phyloP scores from a whole-genome alignment of 1,284 basidiomycete species.

The Tausonia pullulans region DNA sequence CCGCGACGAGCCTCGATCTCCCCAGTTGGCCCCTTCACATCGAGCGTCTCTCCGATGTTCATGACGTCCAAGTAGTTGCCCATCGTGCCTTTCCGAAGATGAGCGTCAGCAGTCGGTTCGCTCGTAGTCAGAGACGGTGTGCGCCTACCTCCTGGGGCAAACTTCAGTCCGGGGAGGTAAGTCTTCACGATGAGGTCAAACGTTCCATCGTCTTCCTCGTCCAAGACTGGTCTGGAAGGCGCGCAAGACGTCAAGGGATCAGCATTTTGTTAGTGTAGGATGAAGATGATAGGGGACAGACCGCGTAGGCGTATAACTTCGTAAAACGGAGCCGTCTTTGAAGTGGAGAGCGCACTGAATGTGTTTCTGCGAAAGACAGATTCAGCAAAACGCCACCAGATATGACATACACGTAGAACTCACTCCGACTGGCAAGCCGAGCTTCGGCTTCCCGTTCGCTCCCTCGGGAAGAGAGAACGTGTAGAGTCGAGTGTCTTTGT shows the following conservation, averaged over 20 bases:
- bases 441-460: conserved; percentile 10
- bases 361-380: no score
- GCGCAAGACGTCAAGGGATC: background rate
- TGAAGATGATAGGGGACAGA: background rate
- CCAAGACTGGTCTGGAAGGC: conserved; percentile 15
- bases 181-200: conserved; percentile 21
- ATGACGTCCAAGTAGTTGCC: conserved; percentile 17
- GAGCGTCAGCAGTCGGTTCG: no score
- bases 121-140: no score
- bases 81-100: no score
- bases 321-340: conserved; percentile 1
- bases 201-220: conserved; percentile 20
- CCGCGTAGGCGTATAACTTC: conserved; percentile 17
- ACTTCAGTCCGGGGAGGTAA: conserved; percentile 18
- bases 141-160: conserved; percentile 18
- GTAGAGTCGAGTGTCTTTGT: conserved; percentile 4
- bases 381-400: no score
- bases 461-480: conserved; percentile 18
- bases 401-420: conserved; percentile 12
- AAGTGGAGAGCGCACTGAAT: no score
- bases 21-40: conserved; percentile 16
- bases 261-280: background rate
- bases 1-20: conserved; percentile 11
- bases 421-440: conserved; percentile 18
- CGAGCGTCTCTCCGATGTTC: conserved; percentile 16